Evolutionary conservation across 75 land plant genomes (phyloP), one percentile per base, ranked within the genome.

Genomic region (Selaginella tamariscina): DNA sequence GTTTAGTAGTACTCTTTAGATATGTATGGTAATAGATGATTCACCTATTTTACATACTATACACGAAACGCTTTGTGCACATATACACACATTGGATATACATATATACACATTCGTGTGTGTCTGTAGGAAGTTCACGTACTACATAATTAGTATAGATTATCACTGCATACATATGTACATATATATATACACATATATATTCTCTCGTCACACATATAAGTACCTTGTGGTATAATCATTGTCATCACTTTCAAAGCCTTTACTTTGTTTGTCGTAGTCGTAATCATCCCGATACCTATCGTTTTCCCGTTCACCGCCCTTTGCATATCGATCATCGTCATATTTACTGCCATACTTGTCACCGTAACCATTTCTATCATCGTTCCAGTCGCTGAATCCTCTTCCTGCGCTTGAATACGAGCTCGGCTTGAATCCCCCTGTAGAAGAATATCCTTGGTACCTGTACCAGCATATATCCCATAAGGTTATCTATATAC

Each of bases 311-410:
- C 65, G 29, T 65, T 72, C 73, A 1, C 55, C 67, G 8, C 84
- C 84, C 75, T 87, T 82, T 22, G 77, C 79, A 31, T 71, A 68
- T 13, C 73, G 75, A 68, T 82, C 86, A 55, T 73, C 73, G 24
- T 85, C 87, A 66, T 82, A 83, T 9, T 84, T 85, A 72, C 78
- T 83, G 24, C 88, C 90, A 76, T 84, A 84, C 24, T 84, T 77
- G 74, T 80, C 67, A 54, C 82, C 73, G 33, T 60, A 68, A 8
- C 85, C 78, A 57, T 76, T 68, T 55, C 75, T 30, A 65, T 88
- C 86, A 31, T 87, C 88, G 64, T 83, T 79, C 23, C 71, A 76
- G 55, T 91, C 87, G 65, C 82, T 88, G 73, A 82, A 74, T 33
- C 85, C 87, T 44, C 87, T 78, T 31, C 84, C 86, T 56, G 78